Conservation (phyloP, 192 early-diverging fungal species). For the Coemansia reversa region DNA sequence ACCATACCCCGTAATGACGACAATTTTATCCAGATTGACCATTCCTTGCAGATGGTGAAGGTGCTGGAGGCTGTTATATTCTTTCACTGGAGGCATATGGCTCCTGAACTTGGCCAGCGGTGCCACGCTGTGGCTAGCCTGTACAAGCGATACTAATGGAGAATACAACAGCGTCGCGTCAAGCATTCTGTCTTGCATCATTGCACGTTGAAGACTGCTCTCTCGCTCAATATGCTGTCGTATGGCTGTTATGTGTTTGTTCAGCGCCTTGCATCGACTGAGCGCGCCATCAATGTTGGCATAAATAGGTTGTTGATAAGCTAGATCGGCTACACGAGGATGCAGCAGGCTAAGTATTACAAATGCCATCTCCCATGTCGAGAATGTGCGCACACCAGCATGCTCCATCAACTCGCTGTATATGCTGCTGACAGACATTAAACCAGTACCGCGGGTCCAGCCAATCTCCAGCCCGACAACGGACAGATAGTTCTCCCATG, state of each 20-base stretch:
- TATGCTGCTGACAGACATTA: slow-evolving; percentile 88
- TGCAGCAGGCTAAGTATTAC: slow-evolving; percentile 88
- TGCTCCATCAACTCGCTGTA: slow-evolving; percentile 82
- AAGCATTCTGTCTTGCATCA: slow-evolving; percentile 13
- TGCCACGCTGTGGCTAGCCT: slow-evolving; percentile 10
- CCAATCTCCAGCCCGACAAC: slow-evolving; percentile 91
- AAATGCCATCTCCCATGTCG: slow-evolving; percentile 90
- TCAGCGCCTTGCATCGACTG: slow-evolving; percentile 58
- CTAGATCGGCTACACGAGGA: slow-evolving; percentile 68
- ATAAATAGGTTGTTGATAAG: slow-evolving; percentile 76
- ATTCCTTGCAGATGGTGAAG: slow-evolving; percentile 67
- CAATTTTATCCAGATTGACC: slow-evolving; percentile 86
- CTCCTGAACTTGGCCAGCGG: slow-evolving; percentile 89
- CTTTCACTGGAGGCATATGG: slow-evolving; percentile 73
- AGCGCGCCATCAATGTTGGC: slow-evolving; percentile 87
- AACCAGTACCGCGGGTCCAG: slow-evolving; percentile 92
- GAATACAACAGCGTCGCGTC: slow-evolving; percentile 4
- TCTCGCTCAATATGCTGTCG: slow-evolving; percentile 4
- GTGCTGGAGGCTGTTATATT: slow-evolving; percentile 65
- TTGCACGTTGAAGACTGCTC: not conserved
- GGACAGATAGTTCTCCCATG: slow-evolving; percentile 82
- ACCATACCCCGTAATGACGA: slow-evolving; percentile 89
- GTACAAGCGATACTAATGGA: not conserved
- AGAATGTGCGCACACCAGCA: slow-evolving; percentile 78
- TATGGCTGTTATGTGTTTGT: not conserved